Conservation (phyloP, 352 stramenopile species). For the Pythium plurisporium region DNA sequence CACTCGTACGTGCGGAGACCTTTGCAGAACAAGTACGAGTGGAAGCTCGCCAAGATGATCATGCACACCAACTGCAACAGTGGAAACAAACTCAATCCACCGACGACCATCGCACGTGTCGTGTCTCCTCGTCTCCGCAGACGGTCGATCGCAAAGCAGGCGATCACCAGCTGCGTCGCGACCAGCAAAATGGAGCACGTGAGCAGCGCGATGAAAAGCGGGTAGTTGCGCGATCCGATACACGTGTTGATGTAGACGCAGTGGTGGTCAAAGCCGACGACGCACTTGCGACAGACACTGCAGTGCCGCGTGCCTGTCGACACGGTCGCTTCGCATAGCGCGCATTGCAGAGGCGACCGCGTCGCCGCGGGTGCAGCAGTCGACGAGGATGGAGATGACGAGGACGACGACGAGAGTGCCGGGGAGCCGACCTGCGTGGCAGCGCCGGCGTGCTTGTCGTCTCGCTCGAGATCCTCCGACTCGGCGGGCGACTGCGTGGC, state of each 20-base stretch:
- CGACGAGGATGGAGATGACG: not conserved
- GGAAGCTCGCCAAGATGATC: conserved; percentile 52
- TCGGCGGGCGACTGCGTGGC: conserved; percentile 8
- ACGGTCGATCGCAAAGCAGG: conserved; percentile 34
- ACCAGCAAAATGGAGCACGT: conserved; percentile 53
- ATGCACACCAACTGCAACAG: conserved; percentile 55
- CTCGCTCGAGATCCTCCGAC: not conserved
- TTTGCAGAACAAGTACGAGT: conserved; percentile 52
- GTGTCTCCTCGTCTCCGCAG: conserved; percentile 9
- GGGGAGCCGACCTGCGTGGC: not conserved
- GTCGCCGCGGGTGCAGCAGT: not conserved
- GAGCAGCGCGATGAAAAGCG: conserved; percentile 54
- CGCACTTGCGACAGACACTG: conserved; percentile 92
- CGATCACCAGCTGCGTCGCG: conserved; percentile 46
- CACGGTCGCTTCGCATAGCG: conserved; percentile 40
- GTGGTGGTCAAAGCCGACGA: conserved; percentile 93
- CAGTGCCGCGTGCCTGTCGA: conserved; percentile 72
- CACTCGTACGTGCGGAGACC: conserved; percentile 55
- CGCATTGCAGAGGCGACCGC: conserved; percentile 24
- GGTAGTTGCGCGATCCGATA: conserved; percentile 76
- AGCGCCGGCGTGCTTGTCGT: not conserved
- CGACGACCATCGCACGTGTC: conserved; percentile 11
- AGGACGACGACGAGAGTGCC: not conserved
- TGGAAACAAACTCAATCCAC: conserved; percentile 31
- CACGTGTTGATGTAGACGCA: conserved; percentile 95